Conservation (phyloP, 805 yeast genomes). For the Henningerozyma blattae region DNA sequence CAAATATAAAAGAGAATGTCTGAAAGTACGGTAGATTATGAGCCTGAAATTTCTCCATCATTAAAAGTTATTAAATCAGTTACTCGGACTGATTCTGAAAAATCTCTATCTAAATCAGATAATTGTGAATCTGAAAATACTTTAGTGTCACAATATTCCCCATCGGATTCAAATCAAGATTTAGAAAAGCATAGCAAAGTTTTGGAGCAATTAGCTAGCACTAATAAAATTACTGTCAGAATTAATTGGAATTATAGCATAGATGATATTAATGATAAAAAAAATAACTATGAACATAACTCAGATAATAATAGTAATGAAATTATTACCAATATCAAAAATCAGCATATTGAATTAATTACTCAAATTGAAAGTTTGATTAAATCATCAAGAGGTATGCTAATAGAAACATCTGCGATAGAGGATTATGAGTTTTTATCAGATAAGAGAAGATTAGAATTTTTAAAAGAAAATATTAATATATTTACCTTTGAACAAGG, state of each 20-base stretch:
- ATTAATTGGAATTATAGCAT: slow-evolving; percentile 15
- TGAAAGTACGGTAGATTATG: too few species aligned
- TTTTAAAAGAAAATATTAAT: slow-evolving; percentile 11
- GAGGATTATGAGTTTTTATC: slow-evolving; percentile 21
- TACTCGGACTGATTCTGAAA: too few species aligned
- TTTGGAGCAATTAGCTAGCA: slow-evolving; percentile 21
- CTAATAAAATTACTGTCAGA: slow-evolving; percentile 17
- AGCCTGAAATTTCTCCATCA: too few species aligned
- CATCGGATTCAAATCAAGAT: not conserved
- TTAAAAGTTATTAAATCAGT: too few species aligned
- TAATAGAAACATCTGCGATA: slow-evolving; percentile 12
- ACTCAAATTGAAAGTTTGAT: slow-evolving; percentile 5
- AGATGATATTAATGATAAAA: too few species aligned
- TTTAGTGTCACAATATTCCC: too few species aligned
- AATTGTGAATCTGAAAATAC: too few species aligned
- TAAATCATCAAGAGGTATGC: slow-evolving; percentile 8
- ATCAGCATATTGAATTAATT: too few species aligned
- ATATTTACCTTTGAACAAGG: slow-evolving; percentile 17
- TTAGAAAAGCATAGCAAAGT: not conserved
- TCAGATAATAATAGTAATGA: not conserved
- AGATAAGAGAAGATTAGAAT: slow-evolving; percentile 12
- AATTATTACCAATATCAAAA: too few species aligned
- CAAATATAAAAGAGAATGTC: too few species aligned
- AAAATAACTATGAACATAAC: not conserved
- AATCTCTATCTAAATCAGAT: too few species aligned